phyloP scores from a whole-genome alignment of 2,329 filamentous ascomycete species.

The Fragosphaeria purpurea region DNA sequence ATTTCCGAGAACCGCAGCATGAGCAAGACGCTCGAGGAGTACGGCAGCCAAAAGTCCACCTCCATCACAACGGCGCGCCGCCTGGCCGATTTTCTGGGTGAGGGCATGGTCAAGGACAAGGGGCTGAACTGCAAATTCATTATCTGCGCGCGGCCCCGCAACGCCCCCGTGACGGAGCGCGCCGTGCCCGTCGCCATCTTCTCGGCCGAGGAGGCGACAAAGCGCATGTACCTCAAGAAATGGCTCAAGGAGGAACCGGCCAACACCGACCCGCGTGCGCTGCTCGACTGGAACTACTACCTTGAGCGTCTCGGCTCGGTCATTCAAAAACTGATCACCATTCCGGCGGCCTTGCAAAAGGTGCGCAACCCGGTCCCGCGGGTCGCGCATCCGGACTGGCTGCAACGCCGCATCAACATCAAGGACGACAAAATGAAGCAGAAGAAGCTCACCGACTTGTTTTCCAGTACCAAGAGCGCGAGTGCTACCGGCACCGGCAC shows the following conservation, averaged over 20 bases:
- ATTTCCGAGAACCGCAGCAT: slow-evolving; percentile 99
- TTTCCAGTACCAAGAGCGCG: slow-evolving; percentile 41
- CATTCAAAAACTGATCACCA: slow-evolving; percentile 98
- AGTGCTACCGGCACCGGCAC: background rate
- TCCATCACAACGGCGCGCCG: slow-evolving; percentile 98
- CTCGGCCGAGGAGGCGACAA: slow-evolving; percentile 80
- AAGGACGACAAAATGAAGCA: slow-evolving; percentile 98
- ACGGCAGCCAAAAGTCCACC: slow-evolving; percentile 89
- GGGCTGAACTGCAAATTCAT: slow-evolving; percentile 99
- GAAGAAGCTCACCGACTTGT: slow-evolving; percentile 94
- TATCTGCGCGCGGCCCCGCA: slow-evolving; percentile 77
- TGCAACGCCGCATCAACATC: slow-evolving; percentile 83
- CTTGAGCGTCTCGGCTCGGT: slow-evolving; percentile 90
- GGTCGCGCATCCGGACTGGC: slow-evolving; percentile 91
- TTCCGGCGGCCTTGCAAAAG: slow-evolving; percentile 92
- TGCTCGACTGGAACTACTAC: slow-evolving; percentile 98
- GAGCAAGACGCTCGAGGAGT: slow-evolving; percentile 94
- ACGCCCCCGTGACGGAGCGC: slow-evolving; percentile 86
- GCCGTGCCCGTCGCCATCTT: slow-evolving; percentile 96
- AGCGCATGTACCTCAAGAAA: slow-evolving; percentile 81
- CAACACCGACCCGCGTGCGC: slow-evolving; percentile 78
- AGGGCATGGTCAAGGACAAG: slow-evolving; percentile 99
- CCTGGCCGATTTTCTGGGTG: slow-evolving; percentile 88
- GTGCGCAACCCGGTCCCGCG: slow-evolving; percentile 88
- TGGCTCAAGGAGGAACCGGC: slow-evolving; percentile 91